phyloP scores from a whole-genome alignment of 306 rosid species.

The Abrus pulchellus region DNA sequence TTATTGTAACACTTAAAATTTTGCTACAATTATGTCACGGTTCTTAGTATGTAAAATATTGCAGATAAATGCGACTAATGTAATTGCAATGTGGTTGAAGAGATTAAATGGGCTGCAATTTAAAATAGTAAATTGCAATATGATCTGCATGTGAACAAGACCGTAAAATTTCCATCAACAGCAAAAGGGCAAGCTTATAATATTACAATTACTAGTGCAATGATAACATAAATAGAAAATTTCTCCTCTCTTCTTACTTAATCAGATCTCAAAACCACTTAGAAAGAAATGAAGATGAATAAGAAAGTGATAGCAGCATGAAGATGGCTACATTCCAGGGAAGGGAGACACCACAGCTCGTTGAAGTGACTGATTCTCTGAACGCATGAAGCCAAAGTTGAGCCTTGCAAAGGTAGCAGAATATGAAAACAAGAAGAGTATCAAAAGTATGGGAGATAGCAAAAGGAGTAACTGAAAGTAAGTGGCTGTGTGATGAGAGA shows the following conservation, averaged over 20 bases:
- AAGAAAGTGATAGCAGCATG: conserved; percentile 56
- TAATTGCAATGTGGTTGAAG: too few species aligned
- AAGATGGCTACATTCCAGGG: conserved; percentile 53
- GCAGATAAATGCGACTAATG: too few species aligned
- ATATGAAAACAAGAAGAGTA: conserved; percentile 59
- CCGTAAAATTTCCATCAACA: background rate
- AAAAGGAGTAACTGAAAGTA: conserved; percentile 62
- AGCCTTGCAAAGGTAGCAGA: conserved; percentile 49
- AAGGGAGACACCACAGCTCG: conserved; percentile 36
- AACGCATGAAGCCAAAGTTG: conserved; percentile 43
- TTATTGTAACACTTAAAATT: too few species aligned
- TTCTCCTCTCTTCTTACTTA: background rate
- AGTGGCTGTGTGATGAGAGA: conserved; percentile 56
- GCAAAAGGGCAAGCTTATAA: background rate
- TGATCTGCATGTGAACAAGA: conserved; percentile 12
- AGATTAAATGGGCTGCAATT: too few species aligned
- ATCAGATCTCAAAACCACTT: conserved; percentile 49
- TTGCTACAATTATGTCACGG: too few species aligned
- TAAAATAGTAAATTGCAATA: too few species aligned
- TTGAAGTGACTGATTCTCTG: conserved; percentile 22
- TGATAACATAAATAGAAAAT: too few species aligned
- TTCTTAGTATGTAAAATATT: too few species aligned
- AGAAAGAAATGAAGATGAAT: conserved; percentile 60
- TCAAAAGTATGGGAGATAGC: conserved; percentile 56
- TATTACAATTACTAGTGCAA: too few species aligned